These are phyloP conservation scores for Coniochaeta sp. DNA, from an alignment of 2,329 filamentous ascomycete genomes.

Conservation along the genomic window DNA sequence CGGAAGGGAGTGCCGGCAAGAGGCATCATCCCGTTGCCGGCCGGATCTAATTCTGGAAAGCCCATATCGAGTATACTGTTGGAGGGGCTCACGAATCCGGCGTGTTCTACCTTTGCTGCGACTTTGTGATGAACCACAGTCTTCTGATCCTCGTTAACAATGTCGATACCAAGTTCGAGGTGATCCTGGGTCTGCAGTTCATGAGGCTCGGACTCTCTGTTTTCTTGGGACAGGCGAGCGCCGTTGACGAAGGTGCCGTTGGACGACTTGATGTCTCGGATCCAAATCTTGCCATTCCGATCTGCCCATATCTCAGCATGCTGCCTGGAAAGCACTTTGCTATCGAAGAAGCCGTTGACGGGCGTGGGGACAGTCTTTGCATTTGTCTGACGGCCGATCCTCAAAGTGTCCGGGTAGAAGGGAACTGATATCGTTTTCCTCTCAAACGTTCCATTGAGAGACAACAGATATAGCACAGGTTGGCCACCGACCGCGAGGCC, in stretches of 20 bases:
- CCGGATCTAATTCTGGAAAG: conserved; percentile 84
- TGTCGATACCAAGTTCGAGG: conserved; percentile 92
- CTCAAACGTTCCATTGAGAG: conserved; percentile 94
- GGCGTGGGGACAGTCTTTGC: conserved; percentile 90
- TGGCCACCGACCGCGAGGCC: conserved; percentile 51
- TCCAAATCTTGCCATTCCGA: conserved; percentile 81
- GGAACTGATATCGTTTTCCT: conserved; percentile 93
- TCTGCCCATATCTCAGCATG: conserved; percentile 96
- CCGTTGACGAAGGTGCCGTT: conserved; percentile 99
- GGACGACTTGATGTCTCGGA: conserved; percentile 95
- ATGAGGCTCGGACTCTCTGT: conserved; percentile 91
- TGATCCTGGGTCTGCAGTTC: conserved; percentile 88
- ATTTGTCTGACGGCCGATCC: conserved; percentile 95
- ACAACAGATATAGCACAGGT: conserved; percentile 77
- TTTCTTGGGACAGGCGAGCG: conserved; percentile 81
- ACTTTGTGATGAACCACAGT: conserved; percentile 98
- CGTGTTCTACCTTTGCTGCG: conserved; percentile 91
- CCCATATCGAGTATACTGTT: conserved; percentile 81
- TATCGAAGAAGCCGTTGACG: conserved; percentile 93
- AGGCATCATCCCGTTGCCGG: conserved; percentile 63
- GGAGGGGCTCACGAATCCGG: conserved; percentile 69
- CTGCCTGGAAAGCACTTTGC: conserved; percentile 91
- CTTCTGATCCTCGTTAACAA: conserved; percentile 97
- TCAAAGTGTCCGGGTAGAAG: conserved; percentile 85
- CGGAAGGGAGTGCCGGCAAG: conserved; percentile 62